phyloP scores from a whole-genome alignment of 768 basidiomycete genomes.

The Mycena olivaceomarginata region DNA sequence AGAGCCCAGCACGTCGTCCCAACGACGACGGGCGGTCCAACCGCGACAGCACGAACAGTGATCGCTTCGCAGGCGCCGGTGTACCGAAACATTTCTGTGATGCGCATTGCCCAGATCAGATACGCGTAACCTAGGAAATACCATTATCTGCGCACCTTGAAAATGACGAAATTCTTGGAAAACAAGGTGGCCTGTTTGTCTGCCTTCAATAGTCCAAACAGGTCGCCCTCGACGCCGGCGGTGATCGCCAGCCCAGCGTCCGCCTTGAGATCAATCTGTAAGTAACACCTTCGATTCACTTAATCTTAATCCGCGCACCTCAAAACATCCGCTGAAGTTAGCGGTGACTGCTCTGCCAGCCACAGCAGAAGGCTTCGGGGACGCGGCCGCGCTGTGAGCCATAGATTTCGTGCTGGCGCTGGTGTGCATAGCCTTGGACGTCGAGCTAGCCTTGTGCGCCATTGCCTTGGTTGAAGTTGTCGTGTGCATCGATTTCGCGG shows the following conservation, averaged over 20 bases:
- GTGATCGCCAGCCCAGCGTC: slow-evolving; percentile 59
- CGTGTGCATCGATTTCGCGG: neutral
- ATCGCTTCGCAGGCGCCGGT: slow-evolving; percentile 9
- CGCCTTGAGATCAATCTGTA: slow-evolving; percentile 33
- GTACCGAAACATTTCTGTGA: slow-evolving; percentile 50
- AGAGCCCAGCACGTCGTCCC: slow-evolving; percentile 5
- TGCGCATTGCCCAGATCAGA: neutral
- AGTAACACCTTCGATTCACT: neutral
- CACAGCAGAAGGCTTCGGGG: neutral
- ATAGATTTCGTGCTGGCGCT: neutral
- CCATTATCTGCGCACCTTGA: slow-evolving; percentile 48
- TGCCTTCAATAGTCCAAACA: slow-evolving; percentile 63
- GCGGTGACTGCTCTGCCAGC: slow-evolving; percentile 29
- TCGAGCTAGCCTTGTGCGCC: neutral
- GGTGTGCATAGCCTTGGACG: neutral
- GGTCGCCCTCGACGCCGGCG: slow-evolving; percentile 60
- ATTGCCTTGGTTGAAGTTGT: neutral
- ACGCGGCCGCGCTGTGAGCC: neutral
- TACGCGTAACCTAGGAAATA: neutral
- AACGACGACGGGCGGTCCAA: neutral
- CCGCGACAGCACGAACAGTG: neutral
- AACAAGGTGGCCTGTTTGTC: slow-evolving; percentile 50
- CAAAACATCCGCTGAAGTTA: slow-evolving; percentile 58
- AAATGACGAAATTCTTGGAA: slow-evolving; percentile 55
- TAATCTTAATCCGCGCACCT: neutral